Evolutionary conservation across 2,329 filamentous ascomycete genomes (phyloP).

Genomic region (Onygenales sp.): DNA sequence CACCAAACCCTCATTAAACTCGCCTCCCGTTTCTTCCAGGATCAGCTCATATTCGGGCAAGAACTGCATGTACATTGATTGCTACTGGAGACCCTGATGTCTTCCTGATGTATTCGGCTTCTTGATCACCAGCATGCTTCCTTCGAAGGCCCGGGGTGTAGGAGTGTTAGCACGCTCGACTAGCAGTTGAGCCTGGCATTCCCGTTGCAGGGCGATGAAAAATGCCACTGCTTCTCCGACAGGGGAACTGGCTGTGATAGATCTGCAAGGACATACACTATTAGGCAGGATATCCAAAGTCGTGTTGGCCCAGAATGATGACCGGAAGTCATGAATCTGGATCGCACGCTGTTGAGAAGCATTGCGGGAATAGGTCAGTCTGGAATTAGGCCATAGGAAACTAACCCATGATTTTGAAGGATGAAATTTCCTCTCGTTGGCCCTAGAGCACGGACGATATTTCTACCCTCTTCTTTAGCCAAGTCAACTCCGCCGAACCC

Average conservation of each 20-base stretch:
- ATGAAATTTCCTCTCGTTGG: constrained; percentile 50
- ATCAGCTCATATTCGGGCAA: constrained; percentile 41
- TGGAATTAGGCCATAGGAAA: not conserved
- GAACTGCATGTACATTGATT: constrained; percentile 40
- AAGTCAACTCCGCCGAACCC: constrained; percentile 57
- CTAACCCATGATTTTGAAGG: constrained; percentile 56
- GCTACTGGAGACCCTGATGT: constrained; percentile 33
- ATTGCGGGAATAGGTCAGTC: too few relatives aligned
- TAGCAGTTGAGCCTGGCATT: constrained; percentile 57
- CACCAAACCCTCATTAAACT: not conserved
- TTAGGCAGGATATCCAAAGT: too few relatives aligned
- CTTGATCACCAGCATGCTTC: constrained; percentile 44
- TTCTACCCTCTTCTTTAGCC: constrained; percentile 51
- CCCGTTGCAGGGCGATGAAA: constrained; percentile 58
- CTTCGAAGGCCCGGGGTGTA: constrained; percentile 34
- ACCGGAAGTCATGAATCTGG: too few relatives aligned
- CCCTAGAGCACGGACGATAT: constrained; percentile 55
- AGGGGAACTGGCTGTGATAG: constrained; percentile 59
- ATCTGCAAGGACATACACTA: constrained; percentile 5
- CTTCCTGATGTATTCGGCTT: constrained; percentile 27
- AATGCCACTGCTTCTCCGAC: constrained; percentile 67
- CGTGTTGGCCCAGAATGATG: too few relatives aligned
- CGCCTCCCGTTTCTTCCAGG: not conserved
- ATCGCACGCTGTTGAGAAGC: too few relatives aligned
- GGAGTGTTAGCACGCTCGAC: constrained; percentile 57